These are phyloP conservation scores for Chalciporus piperatus DNA, from an alignment of 768 basidiomycete species.

Conservation along the genomic window DNA sequence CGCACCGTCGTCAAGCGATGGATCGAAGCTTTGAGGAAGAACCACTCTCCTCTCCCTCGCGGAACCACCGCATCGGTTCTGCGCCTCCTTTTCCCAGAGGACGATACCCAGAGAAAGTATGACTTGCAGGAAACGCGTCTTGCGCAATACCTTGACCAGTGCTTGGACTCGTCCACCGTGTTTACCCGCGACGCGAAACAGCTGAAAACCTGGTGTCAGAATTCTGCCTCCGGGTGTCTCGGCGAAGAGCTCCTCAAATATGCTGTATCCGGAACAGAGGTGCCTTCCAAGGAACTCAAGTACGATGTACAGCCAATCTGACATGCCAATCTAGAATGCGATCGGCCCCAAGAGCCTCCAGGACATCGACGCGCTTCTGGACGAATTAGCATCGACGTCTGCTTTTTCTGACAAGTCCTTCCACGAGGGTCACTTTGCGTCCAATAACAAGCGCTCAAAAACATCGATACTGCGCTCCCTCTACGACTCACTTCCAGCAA, in stretches of 20 bases:
- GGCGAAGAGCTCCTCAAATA: conserved; percentile 60
- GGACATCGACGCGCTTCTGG: conserved; percentile 64
- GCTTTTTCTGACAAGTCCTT: conserved; percentile 55
- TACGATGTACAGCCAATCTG: not conserved
- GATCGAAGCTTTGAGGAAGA: conserved; percentile 39
- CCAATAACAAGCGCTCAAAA: conserved; percentile 32
- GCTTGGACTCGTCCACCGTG: conserved; percentile 39
- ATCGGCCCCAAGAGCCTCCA: conserved; percentile 34
- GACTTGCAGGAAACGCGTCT: conserved; percentile 68
- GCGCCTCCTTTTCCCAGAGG: conserved; percentile 81
- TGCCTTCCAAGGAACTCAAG: conserved; percentile 13
- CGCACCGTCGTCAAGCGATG: conserved; percentile 43
- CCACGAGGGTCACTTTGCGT: conserved; percentile 30
- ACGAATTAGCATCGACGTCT: conserved; percentile 71
- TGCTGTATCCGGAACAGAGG: conserved; percentile 34
- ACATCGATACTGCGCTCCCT: conserved; percentile 49
- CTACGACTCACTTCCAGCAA: conserved; percentile 57
- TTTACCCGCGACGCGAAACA: conserved; percentile 22
- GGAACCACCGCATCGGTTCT: conserved; percentile 62
- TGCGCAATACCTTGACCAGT: conserved; percentile 47
- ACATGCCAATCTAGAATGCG: conserved; percentile 13
- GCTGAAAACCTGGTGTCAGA: conserved; percentile 39
- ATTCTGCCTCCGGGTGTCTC: conserved; percentile 59
- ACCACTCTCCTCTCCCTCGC: conserved; percentile 46
- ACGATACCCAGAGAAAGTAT: conserved; percentile 68